Conservation (phyloP, 2,329 filamentous ascomycete genomes). For the Nigrospora sphaerica region DNA sequence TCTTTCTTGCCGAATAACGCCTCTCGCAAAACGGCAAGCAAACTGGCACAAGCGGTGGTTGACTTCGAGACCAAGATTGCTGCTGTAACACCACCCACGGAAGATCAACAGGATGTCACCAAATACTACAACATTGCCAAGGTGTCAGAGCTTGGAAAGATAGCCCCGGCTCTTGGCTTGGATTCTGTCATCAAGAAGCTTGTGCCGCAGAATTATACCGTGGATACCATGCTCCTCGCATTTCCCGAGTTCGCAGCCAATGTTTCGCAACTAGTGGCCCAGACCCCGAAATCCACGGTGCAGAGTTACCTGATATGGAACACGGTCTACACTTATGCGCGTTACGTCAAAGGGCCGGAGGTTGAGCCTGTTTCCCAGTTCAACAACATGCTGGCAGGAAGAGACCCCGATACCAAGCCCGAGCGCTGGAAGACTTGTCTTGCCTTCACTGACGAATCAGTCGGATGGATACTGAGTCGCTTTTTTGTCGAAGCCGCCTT, state of each 20-base stretch:
- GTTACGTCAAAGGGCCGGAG: slow-evolving; percentile 50
- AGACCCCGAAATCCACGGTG: slow-evolving; percentile 46
- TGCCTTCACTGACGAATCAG: slow-evolving; percentile 43
- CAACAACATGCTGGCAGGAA: slow-evolving; percentile 52
- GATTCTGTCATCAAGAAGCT: slow-evolving; percentile 43
- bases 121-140: slow-evolving; percentile 61
- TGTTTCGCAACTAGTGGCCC: slow-evolving; percentile 46
- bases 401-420: slow-evolving; percentile 51
- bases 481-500: slow-evolving; percentile 67
- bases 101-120: slow-evolving; percentile 54
- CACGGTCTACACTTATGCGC: slow-evolving; percentile 44
- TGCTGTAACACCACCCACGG: slow-evolving; percentile 47
- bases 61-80: slow-evolving; percentile 57
- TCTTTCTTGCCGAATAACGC: slow-evolving; percentile 18
- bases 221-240: slow-evolving; percentile 48
- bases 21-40: slow-evolving; percentile 12
- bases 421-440: slow-evolving; percentile 65
- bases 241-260: slow-evolving; percentile 55
- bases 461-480: slow-evolving; percentile 63
- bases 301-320: slow-evolving; percentile 61
- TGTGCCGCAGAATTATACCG: slow-evolving; percentile 40
- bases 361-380: slow-evolving; percentile 54
- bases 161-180: slow-evolving; percentile 51
- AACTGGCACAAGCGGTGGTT: slow-evolving; percentile 35
- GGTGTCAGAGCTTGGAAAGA: slow-evolving; percentile 43